phyloP scores from a whole-genome alignment of 2,329 filamentous ascomycete species.

The Pseudogymnoascus sp. region DNA sequence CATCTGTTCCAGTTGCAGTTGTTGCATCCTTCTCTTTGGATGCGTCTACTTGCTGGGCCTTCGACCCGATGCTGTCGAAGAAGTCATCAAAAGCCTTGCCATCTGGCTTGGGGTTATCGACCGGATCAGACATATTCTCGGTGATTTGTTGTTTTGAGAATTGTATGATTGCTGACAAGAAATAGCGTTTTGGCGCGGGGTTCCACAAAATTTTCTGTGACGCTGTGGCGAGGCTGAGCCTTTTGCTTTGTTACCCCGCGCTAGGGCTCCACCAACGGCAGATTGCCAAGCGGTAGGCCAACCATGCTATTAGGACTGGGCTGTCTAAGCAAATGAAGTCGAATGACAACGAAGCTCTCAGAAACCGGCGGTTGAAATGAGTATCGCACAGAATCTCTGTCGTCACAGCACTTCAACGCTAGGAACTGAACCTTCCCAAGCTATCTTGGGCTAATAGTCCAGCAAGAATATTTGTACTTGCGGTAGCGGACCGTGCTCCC shows the following conservation, averaged over 20 bases:
- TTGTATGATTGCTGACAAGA: slow-evolving; percentile 4
- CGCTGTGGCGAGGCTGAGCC: slow-evolving; percentile 8
- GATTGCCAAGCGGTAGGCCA: background rate
- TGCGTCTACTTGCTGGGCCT: slow-evolving; percentile 37
- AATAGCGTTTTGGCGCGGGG: slow-evolving; percentile 15
- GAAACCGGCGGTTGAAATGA: background rate
- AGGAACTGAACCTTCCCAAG: too few species aligned
- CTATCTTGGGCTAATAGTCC: too few species aligned
- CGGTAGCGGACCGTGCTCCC: too few species aligned
- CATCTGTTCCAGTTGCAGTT: background rate
- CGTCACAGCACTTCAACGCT: too few species aligned
- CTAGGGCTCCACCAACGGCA: slow-evolving; percentile 3
- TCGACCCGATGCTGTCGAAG: slow-evolving; percentile 55
- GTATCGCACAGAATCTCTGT: too few species aligned
- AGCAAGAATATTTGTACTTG: too few species aligned
- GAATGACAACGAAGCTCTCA: too few species aligned
- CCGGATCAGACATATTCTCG: slow-evolving; percentile 36
- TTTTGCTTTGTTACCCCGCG: slow-evolving; percentile 8
- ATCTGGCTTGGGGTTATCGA: slow-evolving; percentile 31
- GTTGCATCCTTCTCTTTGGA: slow-evolving; percentile 24
- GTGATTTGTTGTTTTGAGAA: background rate
- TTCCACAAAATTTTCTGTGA: slow-evolving; percentile 10
- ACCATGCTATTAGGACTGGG: too few species aligned
- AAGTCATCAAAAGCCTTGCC: slow-evolving; percentile 44
- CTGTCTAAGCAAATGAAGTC: too few species aligned